Evolutionary conservation across 1,284 basidiomycete genomes (phyloP).

Genomic region (Ustilago lituana): DNA sequence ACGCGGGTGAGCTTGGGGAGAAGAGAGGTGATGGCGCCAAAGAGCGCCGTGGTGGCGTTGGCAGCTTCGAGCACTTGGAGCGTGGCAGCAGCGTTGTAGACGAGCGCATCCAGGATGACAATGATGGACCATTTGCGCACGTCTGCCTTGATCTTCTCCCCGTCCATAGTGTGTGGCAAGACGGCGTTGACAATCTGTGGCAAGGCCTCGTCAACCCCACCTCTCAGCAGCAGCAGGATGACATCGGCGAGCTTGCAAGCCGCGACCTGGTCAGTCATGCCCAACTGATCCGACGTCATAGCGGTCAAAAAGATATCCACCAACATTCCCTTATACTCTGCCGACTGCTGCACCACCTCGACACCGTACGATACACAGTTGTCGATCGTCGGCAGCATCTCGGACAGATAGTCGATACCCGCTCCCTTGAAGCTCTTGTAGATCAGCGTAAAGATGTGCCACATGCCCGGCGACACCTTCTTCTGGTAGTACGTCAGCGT

Average conservation of each 20-base stretch:
- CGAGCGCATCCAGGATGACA: conserved; percentile 82
- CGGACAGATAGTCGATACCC: conserved; percentile 80
- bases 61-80: conserved; percentile 77
- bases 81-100: conserved; percentile 82
- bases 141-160: conserved; percentile 72
- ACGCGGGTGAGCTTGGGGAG: conserved; percentile 79
- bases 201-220: conserved; percentile 72
- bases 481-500: conserved; percentile 84
- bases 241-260: conserved; percentile 87
- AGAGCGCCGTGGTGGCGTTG: conserved; percentile 76
- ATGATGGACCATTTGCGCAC: conserved; percentile 82
- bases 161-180: conserved; percentile 44
- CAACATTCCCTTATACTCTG: conserved; percentile 82
- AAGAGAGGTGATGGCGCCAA: conserved; percentile 76
- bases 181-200: conserved; percentile 51
- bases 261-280: conserved; percentile 75
- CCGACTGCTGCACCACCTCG: conserved; percentile 77
- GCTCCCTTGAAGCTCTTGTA: conserved; percentile 85
- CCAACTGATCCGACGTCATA: conserved; percentile 78
- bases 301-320: conserved; percentile 84
- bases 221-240: conserved; percentile 80
- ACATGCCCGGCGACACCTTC: conserved; percentile 81
- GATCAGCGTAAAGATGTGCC: conserved; percentile 84
- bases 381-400: conserved; percentile 88
- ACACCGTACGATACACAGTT: conserved; percentile 88